Evolutionary conservation across 306 rosid species (phyloP), one percentile per base, ranked within the genome.

Genomic region (Lagenaria siceraria): DNA sequence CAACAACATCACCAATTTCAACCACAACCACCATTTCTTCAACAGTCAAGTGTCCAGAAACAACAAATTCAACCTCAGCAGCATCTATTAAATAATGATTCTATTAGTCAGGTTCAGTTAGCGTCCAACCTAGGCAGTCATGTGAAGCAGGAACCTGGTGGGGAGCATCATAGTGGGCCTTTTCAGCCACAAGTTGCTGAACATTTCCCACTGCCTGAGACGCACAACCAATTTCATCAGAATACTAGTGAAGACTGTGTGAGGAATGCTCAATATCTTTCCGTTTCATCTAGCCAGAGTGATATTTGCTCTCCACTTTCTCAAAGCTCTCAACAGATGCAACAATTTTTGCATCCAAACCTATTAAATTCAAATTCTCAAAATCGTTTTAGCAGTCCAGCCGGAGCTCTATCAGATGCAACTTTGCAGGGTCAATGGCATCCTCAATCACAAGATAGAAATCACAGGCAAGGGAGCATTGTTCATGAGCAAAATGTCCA

Each of bases 161-260:
- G 85, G 55, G 96, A 90, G 78, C 89, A 82, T 61, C 87, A 89
- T 62, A 88, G 87, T 82, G 97, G 88, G 72, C 85, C 77, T 73
- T 52, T 87, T 56, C 87, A 70, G 68, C 84, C 93, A 27, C 93
- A 87, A 58, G 78, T 77, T 49, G 72, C 88, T 63, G 98, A 90
- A 46, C 91, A 87, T 74, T 90, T 89, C 79, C 90, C 86, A 60
- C 53, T 88, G 79, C 59, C 99, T 76, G 90, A 89, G 83, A 83
- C 87, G 82, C 93, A 86, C 73, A 90, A 80, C 79, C 97, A 95
- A 83, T 90, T 90, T 82, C 96, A 87, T 79, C 92, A 83, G 84
- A 86, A 76, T 58, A 60, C 90, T 54, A 78, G 87, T 31, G 97
- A 89, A 70, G 91, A 83, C 77, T 83, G 74, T 76, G 82, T 83